Evolutionary conservation across 139 green algal genomes (phyloP).

Genomic region (Chlorella sp.): DNA sequence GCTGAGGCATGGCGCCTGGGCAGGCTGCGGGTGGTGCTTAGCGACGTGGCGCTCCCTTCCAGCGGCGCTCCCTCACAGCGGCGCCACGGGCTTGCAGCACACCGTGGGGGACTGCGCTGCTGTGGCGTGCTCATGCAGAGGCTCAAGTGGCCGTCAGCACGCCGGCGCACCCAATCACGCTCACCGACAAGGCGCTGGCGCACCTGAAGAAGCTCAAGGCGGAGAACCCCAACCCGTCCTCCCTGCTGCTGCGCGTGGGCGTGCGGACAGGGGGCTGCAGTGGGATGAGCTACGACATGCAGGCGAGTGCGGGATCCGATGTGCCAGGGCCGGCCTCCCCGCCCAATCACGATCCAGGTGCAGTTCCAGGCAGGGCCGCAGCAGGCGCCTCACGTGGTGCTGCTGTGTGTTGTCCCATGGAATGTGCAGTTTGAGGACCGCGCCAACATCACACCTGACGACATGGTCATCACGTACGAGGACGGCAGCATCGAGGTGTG

Average conservation of each 20-base stretch:
- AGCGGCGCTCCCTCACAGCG: too few relatives aligned
- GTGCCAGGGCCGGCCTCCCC: too few relatives aligned
- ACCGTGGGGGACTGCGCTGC: too few relatives aligned
- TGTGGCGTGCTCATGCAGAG: too few relatives aligned
- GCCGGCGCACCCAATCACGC: conserved; percentile 43
- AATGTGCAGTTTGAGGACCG: conserved; percentile 83
- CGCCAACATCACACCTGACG: conserved; percentile 45
- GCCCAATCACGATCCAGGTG: too few relatives aligned
- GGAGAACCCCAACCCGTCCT: conserved; percentile 32
- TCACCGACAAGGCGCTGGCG: conserved; percentile 68
- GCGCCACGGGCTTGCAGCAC: too few relatives aligned
- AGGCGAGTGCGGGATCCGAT: too few relatives aligned
- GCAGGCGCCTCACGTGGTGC: not conserved
- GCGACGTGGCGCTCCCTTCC: too few relatives aligned
- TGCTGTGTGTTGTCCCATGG: conserved; percentile 49
- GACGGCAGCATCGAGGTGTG: conserved; percentile 38
- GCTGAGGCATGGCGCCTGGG: too few relatives aligned
- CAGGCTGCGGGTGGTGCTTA: too few relatives aligned
- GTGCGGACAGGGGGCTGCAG: conserved; percentile 30
- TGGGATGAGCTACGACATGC: conserved; percentile 9
- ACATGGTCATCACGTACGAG: conserved; percentile 47
- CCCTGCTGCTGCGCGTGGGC: conserved; percentile 62
- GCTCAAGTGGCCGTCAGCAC: not conserved
- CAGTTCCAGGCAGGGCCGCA: not conserved
- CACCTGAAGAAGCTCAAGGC: conserved; percentile 70